Evolutionary conservation across 208 protist genomes (phyloP).

Genomic region (Trypanosoma brucei): DNA sequence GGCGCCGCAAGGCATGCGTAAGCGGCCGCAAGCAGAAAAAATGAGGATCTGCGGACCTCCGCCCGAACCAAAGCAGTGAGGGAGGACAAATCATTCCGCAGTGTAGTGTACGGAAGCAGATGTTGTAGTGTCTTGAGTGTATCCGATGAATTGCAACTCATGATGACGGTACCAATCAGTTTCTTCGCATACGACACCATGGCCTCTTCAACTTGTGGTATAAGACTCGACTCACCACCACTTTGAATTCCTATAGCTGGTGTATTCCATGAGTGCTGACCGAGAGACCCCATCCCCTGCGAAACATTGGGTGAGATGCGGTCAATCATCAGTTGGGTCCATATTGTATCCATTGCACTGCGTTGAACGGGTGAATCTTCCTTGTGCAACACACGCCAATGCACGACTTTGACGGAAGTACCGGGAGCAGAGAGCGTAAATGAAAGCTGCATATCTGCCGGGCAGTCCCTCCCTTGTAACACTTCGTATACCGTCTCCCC

Average conservation of each 20-base stretch:
- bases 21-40: slow-evolving; percentile 20
- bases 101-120: slow-evolving; percentile 62
- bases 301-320: slow-evolving; percentile 33
- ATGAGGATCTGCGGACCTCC: slow-evolving; percentile 11
- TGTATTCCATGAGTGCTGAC: slow-evolving; percentile 20
- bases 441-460: slow-evolving; percentile 31
- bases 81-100: slow-evolving; percentile 28
- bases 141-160: slow-evolving; percentile 17
- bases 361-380: slow-evolving; percentile 6
- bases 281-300: slow-evolving; percentile 27
- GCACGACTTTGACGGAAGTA: slow-evolving; percentile 36
- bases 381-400: slow-evolving; percentile 30
- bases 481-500: slow-evolving; percentile 38
- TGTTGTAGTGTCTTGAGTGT: slow-evolving; percentile 36
- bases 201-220: slow-evolving; percentile 67
- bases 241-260: slow-evolving; percentile 1
- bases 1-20: slow-evolving; percentile 23
- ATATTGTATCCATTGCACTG: slow-evolving; percentile 14
- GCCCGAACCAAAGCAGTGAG: slow-evolving; percentile 11
- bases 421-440: slow-evolving; percentile 37
- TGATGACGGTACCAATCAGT: slow-evolving; percentile 54
- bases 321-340: slow-evolving; percentile 5
- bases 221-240: slow-evolving; percentile 14
- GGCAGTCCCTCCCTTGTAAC: slow-evolving; percentile 24
- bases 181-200: slow-evolving; percentile 75